Percentiles rank a stretch among this genome's conserved stretches.
Conservation (phyloP, 768 basidiomycete species). For the Lactifluus rugatus region DNA sequence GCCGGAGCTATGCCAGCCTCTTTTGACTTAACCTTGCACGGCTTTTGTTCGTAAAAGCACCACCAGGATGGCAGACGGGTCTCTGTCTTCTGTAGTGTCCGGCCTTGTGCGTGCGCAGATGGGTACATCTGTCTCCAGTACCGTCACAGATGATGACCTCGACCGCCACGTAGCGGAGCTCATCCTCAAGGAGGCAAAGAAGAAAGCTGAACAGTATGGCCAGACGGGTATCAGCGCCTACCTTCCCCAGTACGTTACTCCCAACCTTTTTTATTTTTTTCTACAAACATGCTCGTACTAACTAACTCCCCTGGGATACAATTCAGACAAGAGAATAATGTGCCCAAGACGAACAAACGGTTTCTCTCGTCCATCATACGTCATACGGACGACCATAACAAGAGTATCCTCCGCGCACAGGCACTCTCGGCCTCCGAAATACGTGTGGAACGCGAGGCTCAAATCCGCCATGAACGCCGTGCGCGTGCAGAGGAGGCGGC, state of each 20-base stretch:
- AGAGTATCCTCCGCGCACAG: constrained; percentile 67
- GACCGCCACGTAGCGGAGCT: constrained; percentile 89
- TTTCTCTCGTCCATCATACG: constrained; percentile 80
- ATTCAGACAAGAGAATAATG: constrained; percentile 54
- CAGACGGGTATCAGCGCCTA: constrained; percentile 75
- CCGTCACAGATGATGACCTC: constrained; percentile 72
- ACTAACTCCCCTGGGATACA: not conserved
- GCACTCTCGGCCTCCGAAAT: constrained; percentile 62
- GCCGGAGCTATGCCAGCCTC: not conserved
- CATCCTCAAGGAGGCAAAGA: constrained; percentile 86
- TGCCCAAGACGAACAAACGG: constrained; percentile 74
- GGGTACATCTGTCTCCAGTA: constrained; percentile 49
- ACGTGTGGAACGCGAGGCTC: constrained; percentile 58
- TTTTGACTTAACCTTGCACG: too few relatives aligned
- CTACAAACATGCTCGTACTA: not conserved
- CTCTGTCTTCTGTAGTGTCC: constrained; percentile 79
- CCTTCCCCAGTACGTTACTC: constrained; percentile 43
- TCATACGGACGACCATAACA: constrained; percentile 94
- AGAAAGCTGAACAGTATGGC: constrained; percentile 73
- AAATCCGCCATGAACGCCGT: constrained; percentile 50
- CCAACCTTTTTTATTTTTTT: not conserved
- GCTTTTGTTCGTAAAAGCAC: not conserved
- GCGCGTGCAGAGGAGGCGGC: constrained; percentile 69
- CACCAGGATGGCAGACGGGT: constrained; percentile 36
- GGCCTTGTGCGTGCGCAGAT: constrained; percentile 69